Base-by-base conservation (phyloP, 2,329 filamentous ascomycete genomes). In the Colletotrichum spaethianum region DNA sequence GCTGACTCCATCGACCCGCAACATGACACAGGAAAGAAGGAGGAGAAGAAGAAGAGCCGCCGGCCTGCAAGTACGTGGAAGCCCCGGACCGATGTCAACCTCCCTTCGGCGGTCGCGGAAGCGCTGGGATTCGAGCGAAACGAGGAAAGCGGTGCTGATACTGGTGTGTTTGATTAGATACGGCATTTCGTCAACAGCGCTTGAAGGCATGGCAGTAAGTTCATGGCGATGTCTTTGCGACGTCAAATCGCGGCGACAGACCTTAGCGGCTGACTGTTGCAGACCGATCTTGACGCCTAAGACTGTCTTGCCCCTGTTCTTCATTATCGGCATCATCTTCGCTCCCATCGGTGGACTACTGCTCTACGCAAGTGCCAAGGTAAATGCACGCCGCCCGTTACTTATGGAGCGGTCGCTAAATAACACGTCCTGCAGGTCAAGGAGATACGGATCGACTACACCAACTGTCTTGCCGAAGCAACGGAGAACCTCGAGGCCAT, bases 161-260 rank as follows among this genome's bases (percentile, higher is more conserved):
- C 16, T 26, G 14, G 16, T 36, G 23, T 31, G 16, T 26, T 40
- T 60, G 23, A 63, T 67, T 79, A 97, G 94, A 98, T 85, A 98
- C 96, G 72, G 96, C 96, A 14, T 99, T 98, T 82, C 91, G 96
- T 78, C 96, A 99, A 82, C 96, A 99, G 84, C 92, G 96, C 80
- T 85, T 99, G 83, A 98, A 98, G 85, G 96, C 96, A 86, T 99
- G 96, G 96, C 96, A 99, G 93, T 97, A 87, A 84, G 94, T 90
- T 52, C 56, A 76, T 87, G 78, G 87, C 82, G 66, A 74, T 59
- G 71, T 74, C 33, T 67, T 70, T 53, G 31, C 28, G 56, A 46
- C 9, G 33, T 33, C 26, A 36, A 55, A 46, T 23, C 56, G 59
- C 46, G 7, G 57, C 48, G 26, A 62, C 36, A n/a, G 46, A 61